A percentile compares a stretch with the other conserved stretches of the same genome.
phyloP scores from a whole-genome alignment of 2,329 filamentous ascomycete species.

The Cylindrodendrum hubeiense region DNA sequence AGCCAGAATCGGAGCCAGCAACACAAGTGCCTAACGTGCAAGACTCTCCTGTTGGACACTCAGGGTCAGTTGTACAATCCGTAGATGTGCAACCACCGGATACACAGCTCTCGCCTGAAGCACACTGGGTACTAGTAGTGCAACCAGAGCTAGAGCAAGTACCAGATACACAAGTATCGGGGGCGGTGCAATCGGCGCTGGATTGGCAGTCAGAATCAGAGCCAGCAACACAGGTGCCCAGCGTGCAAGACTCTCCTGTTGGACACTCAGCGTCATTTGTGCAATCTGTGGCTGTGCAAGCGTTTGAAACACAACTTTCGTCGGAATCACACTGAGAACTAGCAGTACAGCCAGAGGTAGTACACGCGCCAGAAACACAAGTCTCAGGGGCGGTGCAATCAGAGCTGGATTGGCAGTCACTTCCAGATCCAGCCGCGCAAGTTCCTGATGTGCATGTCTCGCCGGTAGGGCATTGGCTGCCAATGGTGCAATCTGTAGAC shows the following conservation, averaged over 20 bases:
- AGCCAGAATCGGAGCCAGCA: background rate
- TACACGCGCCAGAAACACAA: background rate
- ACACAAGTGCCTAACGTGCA: slow-evolving; percentile 1
- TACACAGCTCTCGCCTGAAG: background rate
- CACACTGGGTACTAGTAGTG: background rate
- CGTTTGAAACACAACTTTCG: background rate
- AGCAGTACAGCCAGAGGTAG: too few relatives aligned
- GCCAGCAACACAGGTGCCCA: background rate
- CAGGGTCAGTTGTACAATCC: background rate
- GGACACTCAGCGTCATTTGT: background rate
- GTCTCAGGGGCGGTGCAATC: background rate
- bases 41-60: background rate
- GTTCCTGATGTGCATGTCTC: background rate
- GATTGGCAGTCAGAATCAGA: too few relatives aligned
- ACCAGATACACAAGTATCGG: too few relatives aligned
- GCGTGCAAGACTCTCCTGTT: background rate
- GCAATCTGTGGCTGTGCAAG: background rate
- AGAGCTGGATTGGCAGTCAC: background rate
- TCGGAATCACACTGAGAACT: background rate
- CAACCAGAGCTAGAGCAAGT: background rate
- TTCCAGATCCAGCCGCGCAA: background rate
- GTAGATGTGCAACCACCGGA: background rate
- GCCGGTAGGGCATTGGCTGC: too few relatives aligned
- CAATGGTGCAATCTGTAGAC: too few relatives aligned
- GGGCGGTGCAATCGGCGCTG: too few relatives aligned